These are phyloP conservation scores for Canavalia gladiata DNA, from an alignment of 306 rosid genomes.

Conservation along the genomic window DNA sequence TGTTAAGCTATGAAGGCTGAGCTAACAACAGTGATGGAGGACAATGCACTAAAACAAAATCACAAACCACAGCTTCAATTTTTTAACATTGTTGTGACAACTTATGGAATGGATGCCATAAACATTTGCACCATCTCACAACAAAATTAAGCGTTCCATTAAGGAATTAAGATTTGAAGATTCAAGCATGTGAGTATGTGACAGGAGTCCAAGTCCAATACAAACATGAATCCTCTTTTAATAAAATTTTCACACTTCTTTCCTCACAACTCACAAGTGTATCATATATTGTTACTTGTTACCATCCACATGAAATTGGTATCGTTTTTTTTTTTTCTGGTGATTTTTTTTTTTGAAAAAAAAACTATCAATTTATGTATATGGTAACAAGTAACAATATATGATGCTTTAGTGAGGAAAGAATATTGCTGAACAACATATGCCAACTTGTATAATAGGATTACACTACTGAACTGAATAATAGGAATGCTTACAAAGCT, in stretches of 20 bases:
- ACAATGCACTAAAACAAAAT: conserved; percentile 22
- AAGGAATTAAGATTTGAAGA: conserved; percentile 6
- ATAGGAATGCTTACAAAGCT: too few species aligned
- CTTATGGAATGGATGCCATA: neutral
- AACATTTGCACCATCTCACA: neutral
- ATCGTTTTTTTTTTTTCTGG: too few species aligned
- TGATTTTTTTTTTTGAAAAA: too few species aligned
- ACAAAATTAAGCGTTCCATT: neutral
- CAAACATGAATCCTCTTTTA: neutral
- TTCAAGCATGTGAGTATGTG: neutral
- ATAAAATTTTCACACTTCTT: neutral
- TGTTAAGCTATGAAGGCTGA: neutral
- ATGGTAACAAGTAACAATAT: too few species aligned
- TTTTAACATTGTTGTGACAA: neutral
- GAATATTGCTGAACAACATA: too few species aligned
- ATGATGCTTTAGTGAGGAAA: too few species aligned
- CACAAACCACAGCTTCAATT: neutral
- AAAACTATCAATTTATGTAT: too few species aligned
- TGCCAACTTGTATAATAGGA: too few species aligned
- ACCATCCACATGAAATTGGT: neutral
- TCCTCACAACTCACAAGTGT: conserved; percentile 2
- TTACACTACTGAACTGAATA: too few species aligned
- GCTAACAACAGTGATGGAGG: neutral
- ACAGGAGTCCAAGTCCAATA: conserved; percentile 2
- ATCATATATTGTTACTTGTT: neutral